A percentile compares a stretch with the other conserved stretches of the same genome.
These are phyloP conservation scores for Cylindrotheca fusiformis DNA, from an alignment of 108 stramenopile species.

Conservation along the genomic window DNA sequence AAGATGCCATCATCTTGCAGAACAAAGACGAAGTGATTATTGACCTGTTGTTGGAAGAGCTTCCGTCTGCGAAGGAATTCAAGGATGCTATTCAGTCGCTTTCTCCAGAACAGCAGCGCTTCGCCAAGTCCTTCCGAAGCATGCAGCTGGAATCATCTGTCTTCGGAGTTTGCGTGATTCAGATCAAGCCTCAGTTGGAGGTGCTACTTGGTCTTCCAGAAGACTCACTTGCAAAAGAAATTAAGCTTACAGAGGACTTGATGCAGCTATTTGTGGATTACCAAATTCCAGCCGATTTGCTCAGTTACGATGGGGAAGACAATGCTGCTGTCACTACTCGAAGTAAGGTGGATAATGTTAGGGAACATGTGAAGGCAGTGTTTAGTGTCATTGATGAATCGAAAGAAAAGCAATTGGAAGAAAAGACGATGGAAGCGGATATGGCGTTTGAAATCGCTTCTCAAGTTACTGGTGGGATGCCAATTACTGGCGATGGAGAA, in stretches of 20 bases:
- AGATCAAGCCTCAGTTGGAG: conserved; percentile 91
- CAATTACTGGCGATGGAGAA: neutral
- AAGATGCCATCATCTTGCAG: conserved; percentile 80
- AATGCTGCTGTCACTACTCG: conserved; percentile 22
- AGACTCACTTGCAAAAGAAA: conserved; percentile 79
- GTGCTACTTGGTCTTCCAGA: conserved; percentile 61
- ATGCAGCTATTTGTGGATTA: conserved; percentile 82
- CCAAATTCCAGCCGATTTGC: conserved; percentile 84
- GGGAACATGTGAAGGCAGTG: conserved; percentile 62
- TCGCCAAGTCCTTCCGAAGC: conserved; percentile 72
- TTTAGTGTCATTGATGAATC: conserved; percentile 56
- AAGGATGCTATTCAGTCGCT: conserved; percentile 83
- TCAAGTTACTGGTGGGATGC: neutral
- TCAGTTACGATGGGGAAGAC: conserved; percentile 67
- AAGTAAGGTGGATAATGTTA: conserved; percentile 66
- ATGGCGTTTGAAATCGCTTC: conserved; percentile 38
- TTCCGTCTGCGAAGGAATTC: conserved; percentile 89
- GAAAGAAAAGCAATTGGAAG: conserved; percentile 57
- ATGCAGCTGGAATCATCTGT: conserved; percentile 86
- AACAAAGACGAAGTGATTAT: conserved; percentile 90
- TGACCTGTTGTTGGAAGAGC: conserved; percentile 71
- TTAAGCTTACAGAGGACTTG: conserved; percentile 80
- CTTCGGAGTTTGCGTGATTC: conserved; percentile 77
- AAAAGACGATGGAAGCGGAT: conserved; percentile 43
- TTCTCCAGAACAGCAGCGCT: conserved; percentile 86